These are phyloP conservation scores for Penicillium chermesinum DNA, from an alignment of 495 filamentous ascomycete species.

Conservation along the genomic window DNA sequence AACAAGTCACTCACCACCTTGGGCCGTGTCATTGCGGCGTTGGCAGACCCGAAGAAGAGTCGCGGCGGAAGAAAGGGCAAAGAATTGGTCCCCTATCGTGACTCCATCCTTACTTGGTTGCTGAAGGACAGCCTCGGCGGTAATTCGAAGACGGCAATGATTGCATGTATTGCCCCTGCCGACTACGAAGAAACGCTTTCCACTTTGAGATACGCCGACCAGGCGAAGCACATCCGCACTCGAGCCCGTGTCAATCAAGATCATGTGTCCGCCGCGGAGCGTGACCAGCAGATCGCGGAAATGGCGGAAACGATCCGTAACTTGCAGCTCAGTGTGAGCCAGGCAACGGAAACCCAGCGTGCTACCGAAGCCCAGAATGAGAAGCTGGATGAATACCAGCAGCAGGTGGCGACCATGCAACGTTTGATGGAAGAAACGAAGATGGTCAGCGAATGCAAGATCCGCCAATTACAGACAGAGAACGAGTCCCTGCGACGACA, in stretches of 20 bases:
- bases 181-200: conserved; percentile 98
- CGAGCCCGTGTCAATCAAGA: conserved; percentile 95
- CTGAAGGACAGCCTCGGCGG: conserved; percentile 92
- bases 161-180: conserved; percentile 88
- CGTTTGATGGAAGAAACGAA: conserved; percentile 88
- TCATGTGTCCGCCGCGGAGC: conserved; percentile 75
- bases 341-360: conserved; percentile 40
- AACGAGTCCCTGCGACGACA: conserved; percentile 86
- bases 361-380: conserved; percentile 58
- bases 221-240: conserved; percentile 97
- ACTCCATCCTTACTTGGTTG: conserved; percentile 96
- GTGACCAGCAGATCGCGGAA: conserved; percentile 85
- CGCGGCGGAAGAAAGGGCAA: conserved; percentile 51
- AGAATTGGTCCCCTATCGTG: conserved; percentile 85
- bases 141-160: conserved; percentile 98
- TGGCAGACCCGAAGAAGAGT: conserved; percentile 72
- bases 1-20: conserved; percentile 97
- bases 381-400: conserved; percentile 88
- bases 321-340: conserved; percentile 70
- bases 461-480: conserved; percentile 76
- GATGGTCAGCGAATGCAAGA: conserved; percentile 86
- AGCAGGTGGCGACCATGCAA: conserved; percentile 76
- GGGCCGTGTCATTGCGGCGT: conserved; percentile 92
- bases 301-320: conserved; percentile 90
- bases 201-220: conserved; percentile 93